Evolutionary conservation across 2,329 filamentous ascomycete genomes (phyloP).

Genomic region (Claviceps arundinis): DNA sequence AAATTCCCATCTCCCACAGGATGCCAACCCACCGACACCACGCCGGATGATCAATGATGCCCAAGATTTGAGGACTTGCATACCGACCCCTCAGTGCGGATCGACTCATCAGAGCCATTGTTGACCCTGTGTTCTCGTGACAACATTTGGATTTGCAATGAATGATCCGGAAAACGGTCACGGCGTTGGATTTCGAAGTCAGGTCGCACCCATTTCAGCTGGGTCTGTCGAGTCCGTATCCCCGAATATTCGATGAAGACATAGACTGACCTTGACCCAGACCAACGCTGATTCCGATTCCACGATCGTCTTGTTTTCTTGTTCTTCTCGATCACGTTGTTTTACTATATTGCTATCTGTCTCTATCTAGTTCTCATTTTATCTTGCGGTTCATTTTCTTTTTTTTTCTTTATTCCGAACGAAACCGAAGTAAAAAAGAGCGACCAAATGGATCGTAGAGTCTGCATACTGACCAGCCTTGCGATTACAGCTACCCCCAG

Average conservation of each 20-base stretch:
- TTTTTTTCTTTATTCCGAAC: conserved; percentile 11
- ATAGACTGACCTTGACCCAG: conserved; percentile 21
- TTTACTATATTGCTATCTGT: not conserved
- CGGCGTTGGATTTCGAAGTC: not conserved
- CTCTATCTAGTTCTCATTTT: conserved; percentile 8
- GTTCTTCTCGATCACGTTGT: conserved; percentile 5
- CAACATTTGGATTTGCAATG: not conserved
- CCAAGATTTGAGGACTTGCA: not conserved
- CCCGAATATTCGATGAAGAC: conserved; percentile 4
- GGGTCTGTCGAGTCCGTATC: conserved; percentile 15
- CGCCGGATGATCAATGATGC: not conserved
- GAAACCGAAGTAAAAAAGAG: not conserved
- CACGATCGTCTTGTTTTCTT: conserved; percentile 15
- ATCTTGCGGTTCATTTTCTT: not conserved
- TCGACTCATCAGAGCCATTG: not conserved
- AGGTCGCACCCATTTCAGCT: conserved; percentile 5
- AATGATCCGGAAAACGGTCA: not conserved
- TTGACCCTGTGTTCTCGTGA: not conserved
- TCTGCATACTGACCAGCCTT: conserved; percentile 44
- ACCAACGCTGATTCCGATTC: conserved; percentile 44
- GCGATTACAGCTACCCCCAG: conserved; percentile 44
- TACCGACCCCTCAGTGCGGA: not conserved
- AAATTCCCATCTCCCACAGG: not conserved
- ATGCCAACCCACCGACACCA: not conserved
- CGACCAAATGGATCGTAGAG: conserved; percentile 18